Conservation (phyloP, 2,329 filamentous ascomycete genomes). For the Arthrinium phaeospermum region DNA sequence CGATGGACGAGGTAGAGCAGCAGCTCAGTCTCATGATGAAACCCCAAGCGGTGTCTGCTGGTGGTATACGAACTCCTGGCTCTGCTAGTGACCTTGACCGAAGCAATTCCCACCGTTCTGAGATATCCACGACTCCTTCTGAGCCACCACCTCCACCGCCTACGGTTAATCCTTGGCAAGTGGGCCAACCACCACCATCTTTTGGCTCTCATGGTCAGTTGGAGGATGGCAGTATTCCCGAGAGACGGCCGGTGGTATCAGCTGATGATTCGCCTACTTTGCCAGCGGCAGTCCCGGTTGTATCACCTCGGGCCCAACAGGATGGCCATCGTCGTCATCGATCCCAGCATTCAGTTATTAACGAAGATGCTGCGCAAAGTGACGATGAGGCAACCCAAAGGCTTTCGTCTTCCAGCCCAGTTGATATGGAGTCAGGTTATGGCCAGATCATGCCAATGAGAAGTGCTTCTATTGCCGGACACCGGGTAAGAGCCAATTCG, state of each 20-base stretch:
- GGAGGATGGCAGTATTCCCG: conserved; percentile 30
- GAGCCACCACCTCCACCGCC: conserved; percentile 42
- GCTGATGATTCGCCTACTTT: conserved; percentile 40
- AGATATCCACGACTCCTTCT: conserved; percentile 32
- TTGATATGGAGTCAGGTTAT: not conserved
- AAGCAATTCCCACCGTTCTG: conserved; percentile 33
- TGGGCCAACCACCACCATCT: conserved; percentile 33
- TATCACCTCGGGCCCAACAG: not conserved
- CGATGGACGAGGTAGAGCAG: conserved; percentile 35
- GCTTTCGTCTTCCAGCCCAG: not conserved
- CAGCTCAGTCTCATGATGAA: conserved; percentile 31
- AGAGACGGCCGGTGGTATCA: conserved; percentile 31
- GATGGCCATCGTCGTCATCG: not conserved
- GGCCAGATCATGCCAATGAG: conserved; percentile 8
- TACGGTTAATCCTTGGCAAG: conserved; percentile 51
- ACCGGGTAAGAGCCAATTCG: not conserved
- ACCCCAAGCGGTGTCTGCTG: conserved; percentile 32
- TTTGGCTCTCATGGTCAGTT: conserved; percentile 24
- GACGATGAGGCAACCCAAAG: not conserved
- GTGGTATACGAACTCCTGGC: conserved; percentile 25
- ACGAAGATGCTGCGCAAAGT: not conserved
- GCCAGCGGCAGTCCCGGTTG: not conserved
- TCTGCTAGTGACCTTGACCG: conserved; percentile 27
- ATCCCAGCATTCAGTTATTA: not conserved
- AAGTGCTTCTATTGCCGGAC: not conserved